Evolutionary conservation across 345 rosid genomes (phyloP).

Genomic region (Arabis hirsuta): DNA sequence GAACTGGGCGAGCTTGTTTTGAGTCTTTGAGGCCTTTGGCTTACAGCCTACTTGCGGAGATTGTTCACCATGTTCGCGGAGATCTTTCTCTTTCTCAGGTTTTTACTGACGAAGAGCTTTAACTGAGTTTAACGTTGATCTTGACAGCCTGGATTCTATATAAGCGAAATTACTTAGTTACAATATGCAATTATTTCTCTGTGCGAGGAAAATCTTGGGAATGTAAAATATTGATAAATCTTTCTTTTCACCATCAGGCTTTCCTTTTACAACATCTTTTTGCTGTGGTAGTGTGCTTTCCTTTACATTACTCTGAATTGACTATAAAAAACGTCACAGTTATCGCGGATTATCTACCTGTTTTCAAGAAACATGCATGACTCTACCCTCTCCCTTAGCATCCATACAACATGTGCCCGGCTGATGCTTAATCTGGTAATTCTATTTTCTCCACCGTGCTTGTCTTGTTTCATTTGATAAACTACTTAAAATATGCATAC

Average conservation of each 20-base stretch:
- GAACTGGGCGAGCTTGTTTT: constrained; percentile 96
- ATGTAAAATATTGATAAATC: constrained; percentile 8
- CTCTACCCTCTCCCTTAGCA: constrained; percentile 90
- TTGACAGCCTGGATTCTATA: constrained; percentile 10
- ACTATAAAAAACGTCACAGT: constrained; percentile 54
- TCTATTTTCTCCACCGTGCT: constrained; percentile 29
- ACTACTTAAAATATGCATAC: constrained; percentile 22
- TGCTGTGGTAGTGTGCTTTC: constrained; percentile 22
- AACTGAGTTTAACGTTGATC: constrained; percentile 15
- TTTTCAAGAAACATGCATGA: constrained; percentile 99
- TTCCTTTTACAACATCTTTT: constrained; percentile 4
- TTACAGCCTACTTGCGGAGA: constrained; percentile 96
- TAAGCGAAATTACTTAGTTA: constrained; percentile 9
- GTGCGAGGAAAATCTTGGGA: neutral
- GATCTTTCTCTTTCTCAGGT: constrained; percentile 94
- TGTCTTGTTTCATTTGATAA: constrained; percentile 22
- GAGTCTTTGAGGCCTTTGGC: constrained; percentile 99
- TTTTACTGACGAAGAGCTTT: constrained; percentile 16
- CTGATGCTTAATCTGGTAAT: constrained; percentile 96
- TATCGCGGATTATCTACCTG: constrained; percentile 91
- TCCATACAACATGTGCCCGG: constrained; percentile 97
- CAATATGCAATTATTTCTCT: constrained; percentile 17
- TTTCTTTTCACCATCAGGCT: constrained; percentile 16
- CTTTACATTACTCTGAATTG: constrained; percentile 30
- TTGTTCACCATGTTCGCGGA: constrained; percentile 95